Evolutionary conservation across 75 land plant genomes (phyloP).

Genomic region (Chamaecyparis obtusa): DNA sequence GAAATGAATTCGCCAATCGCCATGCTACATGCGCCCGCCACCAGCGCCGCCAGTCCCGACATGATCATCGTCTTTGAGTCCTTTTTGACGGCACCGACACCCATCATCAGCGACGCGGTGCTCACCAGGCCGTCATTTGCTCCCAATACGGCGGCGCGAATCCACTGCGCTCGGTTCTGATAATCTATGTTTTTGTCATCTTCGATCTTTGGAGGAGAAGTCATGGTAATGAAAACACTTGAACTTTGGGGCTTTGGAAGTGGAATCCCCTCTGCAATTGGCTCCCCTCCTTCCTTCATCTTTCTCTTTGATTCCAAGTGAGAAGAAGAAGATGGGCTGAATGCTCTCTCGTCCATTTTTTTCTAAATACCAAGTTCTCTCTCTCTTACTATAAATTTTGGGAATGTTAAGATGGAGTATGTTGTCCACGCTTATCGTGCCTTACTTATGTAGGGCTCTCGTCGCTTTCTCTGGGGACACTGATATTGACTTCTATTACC

Average conservation of each 20-base stretch:
- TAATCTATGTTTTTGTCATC: constrained; percentile 31
- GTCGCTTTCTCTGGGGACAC: not conserved
- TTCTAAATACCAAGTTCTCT: no score
- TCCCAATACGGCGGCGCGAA: constrained; percentile 78
- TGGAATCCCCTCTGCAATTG: not conserved
- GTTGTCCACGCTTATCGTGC: not conserved
- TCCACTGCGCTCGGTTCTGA: constrained; percentile 74
- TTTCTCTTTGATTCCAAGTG: not conserved
- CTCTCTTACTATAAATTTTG: no score
- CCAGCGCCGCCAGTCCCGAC: no score
- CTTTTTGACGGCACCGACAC: no score
- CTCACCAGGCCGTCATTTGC: constrained; percentile 91
- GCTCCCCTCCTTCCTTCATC: not conserved
- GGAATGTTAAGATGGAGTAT: not conserved
- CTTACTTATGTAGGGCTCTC: not conserved
- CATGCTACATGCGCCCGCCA: no score
- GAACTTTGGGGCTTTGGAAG: not conserved
- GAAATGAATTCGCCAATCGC: no score
- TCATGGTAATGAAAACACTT: no score
- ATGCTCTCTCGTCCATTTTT: not conserved
- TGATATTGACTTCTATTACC: not conserved
- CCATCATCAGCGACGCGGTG: not conserved
- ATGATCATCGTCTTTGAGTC: no score
- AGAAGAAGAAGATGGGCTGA: not conserved
- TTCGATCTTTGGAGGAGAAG: not conserved